Evolutionary conservation across 176 grass and related monocot genomes (phyloP).

Genomic region (Melocanna baccifera): DNA sequence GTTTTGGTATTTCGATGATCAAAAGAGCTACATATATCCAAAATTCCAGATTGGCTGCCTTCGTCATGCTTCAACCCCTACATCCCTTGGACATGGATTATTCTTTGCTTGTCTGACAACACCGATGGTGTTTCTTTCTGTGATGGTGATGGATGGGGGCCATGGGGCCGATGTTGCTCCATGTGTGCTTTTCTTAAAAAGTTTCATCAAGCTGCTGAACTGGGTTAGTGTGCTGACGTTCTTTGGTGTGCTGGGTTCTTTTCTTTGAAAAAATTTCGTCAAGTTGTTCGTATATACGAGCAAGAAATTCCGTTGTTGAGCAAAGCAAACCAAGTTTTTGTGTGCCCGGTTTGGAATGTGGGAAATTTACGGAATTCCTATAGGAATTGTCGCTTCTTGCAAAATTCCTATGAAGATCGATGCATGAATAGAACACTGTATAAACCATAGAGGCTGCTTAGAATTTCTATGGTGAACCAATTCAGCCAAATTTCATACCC

Average conservation of each 20-base stretch:
- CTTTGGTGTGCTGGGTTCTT: neutral
- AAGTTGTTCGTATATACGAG: neutral
- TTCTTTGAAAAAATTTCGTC: neutral
- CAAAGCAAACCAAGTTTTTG: neutral
- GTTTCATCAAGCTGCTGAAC: neutral
- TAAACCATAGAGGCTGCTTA: neutral
- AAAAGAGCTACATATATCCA: no score
- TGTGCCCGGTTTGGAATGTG: neutral
- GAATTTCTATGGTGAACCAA: neutral
- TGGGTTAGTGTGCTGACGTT: neutral
- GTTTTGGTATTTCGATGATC: no score
- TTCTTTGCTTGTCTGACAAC: neutral
- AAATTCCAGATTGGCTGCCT: neutral
- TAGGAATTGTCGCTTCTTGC: neutral
- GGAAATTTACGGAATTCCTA: no score
- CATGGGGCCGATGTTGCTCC: neutral
- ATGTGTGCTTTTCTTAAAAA: neutral
- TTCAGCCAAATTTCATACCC: neutral
- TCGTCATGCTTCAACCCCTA: neutral
- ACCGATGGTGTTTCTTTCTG: neutral
- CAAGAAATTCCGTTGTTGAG: neutral
- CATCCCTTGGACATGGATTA: neutral
- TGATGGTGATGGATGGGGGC: slow-evolving; percentile 1
- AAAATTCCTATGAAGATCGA: neutral
- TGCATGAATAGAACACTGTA: neutral